These are phyloP conservation scores for Ceratocystis variospora DNA, from an alignment of 2,329 filamentous ascomycete genomes.

Conservation along the genomic window DNA sequence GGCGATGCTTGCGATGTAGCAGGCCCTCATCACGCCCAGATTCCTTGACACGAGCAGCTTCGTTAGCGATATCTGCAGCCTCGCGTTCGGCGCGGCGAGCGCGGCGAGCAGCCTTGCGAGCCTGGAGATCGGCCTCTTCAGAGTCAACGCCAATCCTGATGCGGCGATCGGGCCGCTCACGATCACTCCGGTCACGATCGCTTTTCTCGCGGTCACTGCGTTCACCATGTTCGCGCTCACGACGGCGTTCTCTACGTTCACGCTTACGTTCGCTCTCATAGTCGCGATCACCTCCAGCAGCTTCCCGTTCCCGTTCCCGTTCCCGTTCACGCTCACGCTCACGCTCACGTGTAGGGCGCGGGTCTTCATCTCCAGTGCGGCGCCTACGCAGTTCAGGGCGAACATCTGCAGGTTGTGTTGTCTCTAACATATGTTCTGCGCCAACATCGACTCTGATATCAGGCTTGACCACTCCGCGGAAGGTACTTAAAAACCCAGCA, in stretches of 20 bases:
- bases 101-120: conserved; percentile 48
- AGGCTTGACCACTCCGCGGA: conserved; percentile 35
- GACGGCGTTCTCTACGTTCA: conserved; percentile 8
- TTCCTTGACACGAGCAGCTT: conserved; percentile 40
- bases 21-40: conserved; percentile 25
- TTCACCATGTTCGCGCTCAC: conserved; percentile 20
- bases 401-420: neutral
- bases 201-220: conserved; percentile 33
- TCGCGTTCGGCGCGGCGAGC: conserved; percentile 41
- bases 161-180: conserved; percentile 35
- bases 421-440: neutral
- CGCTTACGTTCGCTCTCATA: conserved; percentile 21
- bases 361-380: conserved; percentile 5
- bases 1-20: neutral
- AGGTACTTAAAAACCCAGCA: conserved; percentile 47
- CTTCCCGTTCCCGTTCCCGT: neutral
- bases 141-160: conserved; percentile 35
- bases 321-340: neutral
- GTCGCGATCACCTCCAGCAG: conserved; percentile 25
- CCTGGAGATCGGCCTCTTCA: conserved; percentile 46
- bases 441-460: conserved; percentile 24
- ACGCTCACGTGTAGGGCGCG: neutral
- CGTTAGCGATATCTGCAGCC: conserved; percentile 40
- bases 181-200: conserved; percentile 36
- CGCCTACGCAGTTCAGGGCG: conserved; percentile 13